These are phyloP conservation scores for Saccharomycopsis oosterbeekiorum DNA, from an alignment of 805 yeast species.

Conservation along the genomic window DNA sequence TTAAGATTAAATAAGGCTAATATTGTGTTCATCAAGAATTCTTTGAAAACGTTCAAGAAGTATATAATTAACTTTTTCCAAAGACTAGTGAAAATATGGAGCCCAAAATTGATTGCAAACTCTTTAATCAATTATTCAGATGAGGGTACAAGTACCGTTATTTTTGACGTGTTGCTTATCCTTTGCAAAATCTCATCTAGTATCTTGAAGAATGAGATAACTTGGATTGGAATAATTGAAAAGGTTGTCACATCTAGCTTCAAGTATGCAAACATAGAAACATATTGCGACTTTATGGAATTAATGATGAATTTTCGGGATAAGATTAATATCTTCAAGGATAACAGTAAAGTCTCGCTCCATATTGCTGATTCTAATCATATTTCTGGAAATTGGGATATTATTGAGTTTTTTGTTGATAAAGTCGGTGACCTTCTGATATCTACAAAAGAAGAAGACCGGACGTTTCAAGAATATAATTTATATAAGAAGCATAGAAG, in stretches of 20 bases:
- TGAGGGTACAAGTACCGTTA: constrained; percentile 4
- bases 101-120: constrained; percentile 1
- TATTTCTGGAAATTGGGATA: not conserved
- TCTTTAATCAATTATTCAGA: constrained; percentile 8
- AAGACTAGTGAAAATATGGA: constrained; percentile 8
- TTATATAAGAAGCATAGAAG: constrained; percentile 1
- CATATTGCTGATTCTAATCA: not conserved
- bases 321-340: not conserved
- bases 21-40: not conserved
- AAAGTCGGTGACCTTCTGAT: not conserved
- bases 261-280: not conserved
- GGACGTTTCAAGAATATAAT: not conserved
- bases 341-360: not conserved
- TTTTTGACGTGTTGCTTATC: constrained; percentile 8
- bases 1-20: not conserved
- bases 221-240: not conserved
- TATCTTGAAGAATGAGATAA: not conserved
- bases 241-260: not conserved
- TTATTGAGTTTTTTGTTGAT: constrained; percentile 3
- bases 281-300: not conserved
- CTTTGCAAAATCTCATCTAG: not conserved
- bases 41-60: not conserved
- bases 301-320: not conserved
- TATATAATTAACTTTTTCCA: constrained; percentile 1
- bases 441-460: not conserved